Evolutionary conservation across 2,329 filamentous ascomycete genomes (phyloP).

Genomic region (Diaporthe longicolla): DNA sequence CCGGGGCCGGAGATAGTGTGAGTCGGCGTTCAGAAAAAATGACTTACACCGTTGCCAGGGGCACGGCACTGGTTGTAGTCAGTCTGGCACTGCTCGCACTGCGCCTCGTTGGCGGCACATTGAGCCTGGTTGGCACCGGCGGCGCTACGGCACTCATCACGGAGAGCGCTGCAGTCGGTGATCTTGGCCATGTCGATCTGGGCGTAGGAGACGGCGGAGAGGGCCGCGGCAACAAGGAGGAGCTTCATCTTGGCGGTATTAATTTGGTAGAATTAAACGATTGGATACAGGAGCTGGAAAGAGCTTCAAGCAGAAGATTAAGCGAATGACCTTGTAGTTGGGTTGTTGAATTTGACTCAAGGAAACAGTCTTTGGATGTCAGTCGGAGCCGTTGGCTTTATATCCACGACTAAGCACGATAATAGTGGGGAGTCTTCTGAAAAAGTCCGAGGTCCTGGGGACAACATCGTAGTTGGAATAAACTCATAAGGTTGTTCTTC

Average conservation of each 20-base stretch:
- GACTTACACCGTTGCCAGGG: conserved; percentile 24
- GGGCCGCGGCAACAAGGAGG: conserved; percentile 22
- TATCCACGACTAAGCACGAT: not conserved
- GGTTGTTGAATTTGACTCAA: not conserved
- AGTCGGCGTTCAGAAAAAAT: no score
- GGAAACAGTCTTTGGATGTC: not conserved
- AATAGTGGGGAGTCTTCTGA: conserved; percentile 2
- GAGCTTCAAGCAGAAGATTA: not conserved
- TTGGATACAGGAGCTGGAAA: not conserved
- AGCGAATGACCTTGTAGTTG: conserved; percentile 7
- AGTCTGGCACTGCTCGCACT: conserved; percentile 32
- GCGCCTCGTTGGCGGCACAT: not conserved
- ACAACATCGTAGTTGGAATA: conserved; percentile 21
- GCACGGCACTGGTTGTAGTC: conserved; percentile 21
- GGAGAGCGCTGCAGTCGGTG: conserved; percentile 24
- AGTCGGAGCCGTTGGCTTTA: not conserved
- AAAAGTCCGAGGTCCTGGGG: conserved; percentile 10
- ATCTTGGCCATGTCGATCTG: conserved; percentile 23
- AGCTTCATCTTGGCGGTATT: conserved; percentile 27
- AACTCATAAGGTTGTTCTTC: conserved; percentile 29
- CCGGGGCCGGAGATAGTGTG: no score
- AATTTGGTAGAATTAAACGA: not conserved
- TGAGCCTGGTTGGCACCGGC: conserved; percentile 11
- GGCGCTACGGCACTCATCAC: not conserved
- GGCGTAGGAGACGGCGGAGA: conserved; percentile 31